These are phyloP conservation scores for Petunia hybrid DNA, from an alignment of 305 asterid species.

Conservation along the genomic window DNA sequence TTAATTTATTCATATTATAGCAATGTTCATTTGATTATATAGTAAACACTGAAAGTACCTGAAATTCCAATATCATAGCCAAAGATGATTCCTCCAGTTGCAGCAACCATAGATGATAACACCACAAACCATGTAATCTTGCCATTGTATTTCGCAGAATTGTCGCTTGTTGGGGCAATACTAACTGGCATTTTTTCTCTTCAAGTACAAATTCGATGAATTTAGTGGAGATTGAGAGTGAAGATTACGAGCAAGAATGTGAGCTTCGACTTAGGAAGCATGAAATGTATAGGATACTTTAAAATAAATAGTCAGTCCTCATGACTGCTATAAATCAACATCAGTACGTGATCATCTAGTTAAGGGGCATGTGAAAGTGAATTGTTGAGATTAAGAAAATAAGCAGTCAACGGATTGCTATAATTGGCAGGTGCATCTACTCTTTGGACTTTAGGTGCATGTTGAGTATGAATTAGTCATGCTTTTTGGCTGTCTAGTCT, in stretches of 20 bases:
- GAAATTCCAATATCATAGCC: constrained; percentile 70
- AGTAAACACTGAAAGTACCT: constrained; percentile 37
- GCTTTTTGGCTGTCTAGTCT: neutral
- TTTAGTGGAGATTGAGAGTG: neutral
- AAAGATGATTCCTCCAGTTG: constrained; percentile 64
- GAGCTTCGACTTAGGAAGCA: neutral
- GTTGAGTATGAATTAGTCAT: constrained; percentile 24
- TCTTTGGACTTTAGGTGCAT: neutral
- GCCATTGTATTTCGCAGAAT: constrained; percentile 47
- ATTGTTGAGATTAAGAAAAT: too few species aligned
- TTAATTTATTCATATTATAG: too few species aligned
- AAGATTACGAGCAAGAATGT: neutral
- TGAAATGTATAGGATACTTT: constrained; percentile 3
- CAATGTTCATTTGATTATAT: neutral
- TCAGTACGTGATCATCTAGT: neutral
- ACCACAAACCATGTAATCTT: constrained; percentile 55
- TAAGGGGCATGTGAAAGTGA: too few species aligned
- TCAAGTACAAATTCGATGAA: neutral
- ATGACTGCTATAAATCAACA: constrained; percentile 16
- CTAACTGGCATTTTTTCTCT: constrained; percentile 49
- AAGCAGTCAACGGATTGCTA: neutral
- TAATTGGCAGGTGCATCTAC: neutral
- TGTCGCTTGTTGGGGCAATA: constrained; percentile 39
- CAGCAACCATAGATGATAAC: constrained; percentile 61
- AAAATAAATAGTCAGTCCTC: neutral